Conservation (phyloP, 2,329 filamentous ascomycete species). For the Colletotrichum costaricense region DNA sequence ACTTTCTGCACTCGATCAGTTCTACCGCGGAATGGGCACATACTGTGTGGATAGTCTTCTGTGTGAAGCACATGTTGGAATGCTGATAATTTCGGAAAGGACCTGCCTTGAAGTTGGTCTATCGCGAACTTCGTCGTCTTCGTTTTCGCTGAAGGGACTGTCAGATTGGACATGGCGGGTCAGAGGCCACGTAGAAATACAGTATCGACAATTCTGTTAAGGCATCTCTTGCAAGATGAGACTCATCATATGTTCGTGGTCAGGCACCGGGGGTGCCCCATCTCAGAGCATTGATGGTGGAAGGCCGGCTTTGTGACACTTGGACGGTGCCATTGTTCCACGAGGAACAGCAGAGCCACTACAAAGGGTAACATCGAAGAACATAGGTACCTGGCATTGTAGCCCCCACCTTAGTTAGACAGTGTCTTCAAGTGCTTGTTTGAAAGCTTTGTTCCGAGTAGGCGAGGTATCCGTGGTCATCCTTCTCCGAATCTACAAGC, state of each 20-base stretch:
- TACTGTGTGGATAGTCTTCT: background rate
- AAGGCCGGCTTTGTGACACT: background rate
- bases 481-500: background rate
- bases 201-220: background rate
- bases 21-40: slow-evolving; percentile 10
- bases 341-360: background rate
- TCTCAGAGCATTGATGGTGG: background rate
- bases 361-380: background rate
- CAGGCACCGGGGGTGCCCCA: background rate
- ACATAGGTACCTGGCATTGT: background rate
- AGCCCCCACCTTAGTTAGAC: background rate
- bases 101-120: background rate
- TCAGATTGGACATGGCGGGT: background rate
- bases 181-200: background rate
- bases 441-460: background rate
- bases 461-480: background rate
- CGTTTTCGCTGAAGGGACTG: background rate
- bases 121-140: background rate
- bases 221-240: background rate
- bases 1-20: background rate
- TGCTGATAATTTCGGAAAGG: background rate
- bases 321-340: background rate
- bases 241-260: background rate
- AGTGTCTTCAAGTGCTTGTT: background rate
- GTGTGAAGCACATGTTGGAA: slow-evolving; percentile 4